Percentiles rank a stretch among this genome's conserved stretches.
phyloP scores from a whole-genome alignment of 2,329 filamentous ascomycete species.

The Paecilomyces fulvus region DNA sequence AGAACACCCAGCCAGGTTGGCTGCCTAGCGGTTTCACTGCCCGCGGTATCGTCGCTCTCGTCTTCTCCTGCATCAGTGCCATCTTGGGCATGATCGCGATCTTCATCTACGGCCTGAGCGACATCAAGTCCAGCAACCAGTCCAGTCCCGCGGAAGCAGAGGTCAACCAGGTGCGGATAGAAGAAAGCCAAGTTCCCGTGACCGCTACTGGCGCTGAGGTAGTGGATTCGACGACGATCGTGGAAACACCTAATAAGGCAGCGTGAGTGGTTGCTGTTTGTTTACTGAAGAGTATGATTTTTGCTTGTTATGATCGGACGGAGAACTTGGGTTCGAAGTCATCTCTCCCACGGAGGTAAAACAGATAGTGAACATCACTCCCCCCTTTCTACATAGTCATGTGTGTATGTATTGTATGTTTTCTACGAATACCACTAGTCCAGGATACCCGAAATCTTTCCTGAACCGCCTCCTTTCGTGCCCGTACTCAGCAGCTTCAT shows the following conservation, averaged over 20 bases:
- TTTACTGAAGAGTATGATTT: not conserved
- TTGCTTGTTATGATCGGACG: not conserved
- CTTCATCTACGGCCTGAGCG: constrained; percentile 50
- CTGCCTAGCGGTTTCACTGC: constrained; percentile 64
- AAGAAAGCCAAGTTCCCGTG: not conserved
- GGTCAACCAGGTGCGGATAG: not conserved
- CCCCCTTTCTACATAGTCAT: not conserved
- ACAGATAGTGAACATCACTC: not conserved
- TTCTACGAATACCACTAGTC: not conserved
- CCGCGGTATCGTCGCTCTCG: constrained; percentile 63
- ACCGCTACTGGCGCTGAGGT: not conserved
- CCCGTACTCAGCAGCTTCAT: no score
- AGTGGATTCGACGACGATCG: not conserved
- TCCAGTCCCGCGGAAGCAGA: not conserved
- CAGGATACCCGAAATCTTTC: not conserved
- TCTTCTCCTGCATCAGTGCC: constrained; percentile 62
- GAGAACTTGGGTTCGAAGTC: not conserved
- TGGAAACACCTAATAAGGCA: not conserved
- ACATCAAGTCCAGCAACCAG: constrained; percentile 7
- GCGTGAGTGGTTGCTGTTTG: not conserved
- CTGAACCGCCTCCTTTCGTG: not conserved
- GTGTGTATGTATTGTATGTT: not conserved
- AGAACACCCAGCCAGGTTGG: constrained; percentile 32
- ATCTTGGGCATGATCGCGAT: constrained; percentile 61
- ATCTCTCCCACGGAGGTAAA: no score